A percentile compares a stretch with the other conserved stretches of the same genome.
phyloP scores from a whole-genome alignment of 768 basidiomycete genomes.

The Neoboletus brunneissimus region DNA sequence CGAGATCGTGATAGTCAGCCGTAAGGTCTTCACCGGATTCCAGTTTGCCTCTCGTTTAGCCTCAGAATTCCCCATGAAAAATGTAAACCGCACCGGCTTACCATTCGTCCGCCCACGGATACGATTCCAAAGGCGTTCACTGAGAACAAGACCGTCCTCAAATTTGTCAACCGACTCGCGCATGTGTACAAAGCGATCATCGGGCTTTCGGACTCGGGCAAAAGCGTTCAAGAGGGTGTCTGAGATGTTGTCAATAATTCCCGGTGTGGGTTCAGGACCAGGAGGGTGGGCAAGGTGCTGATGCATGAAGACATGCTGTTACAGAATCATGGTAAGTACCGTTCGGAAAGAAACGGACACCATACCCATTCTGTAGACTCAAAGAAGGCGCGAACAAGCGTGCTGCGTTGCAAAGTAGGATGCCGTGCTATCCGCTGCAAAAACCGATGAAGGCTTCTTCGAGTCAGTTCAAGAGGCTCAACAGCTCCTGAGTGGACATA shows the following conservation, averaged over 20 bases:
- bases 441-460: slow-evolving; percentile 82
- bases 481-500: slow-evolving; percentile 38
- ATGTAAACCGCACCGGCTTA: slow-evolving; percentile 43
- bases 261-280: slow-evolving; percentile 70
- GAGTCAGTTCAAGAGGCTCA: slow-evolving; percentile 3
- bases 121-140: slow-evolving; percentile 80
- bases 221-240: slow-evolving; percentile 97
- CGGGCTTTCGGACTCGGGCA: slow-evolving; percentile 92
- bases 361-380: slow-evolving; percentile 98
- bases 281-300: slow-evolving; percentile 93
- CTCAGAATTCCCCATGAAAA: slow-evolving; percentile 56
- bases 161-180: slow-evolving; percentile 92
- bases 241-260: slow-evolving; percentile 91
- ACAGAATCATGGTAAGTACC: slow-evolving; percentile 6
- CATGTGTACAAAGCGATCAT: slow-evolving; percentile 92
- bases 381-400: slow-evolving; percentile 90
- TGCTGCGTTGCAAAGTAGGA: slow-evolving; percentile 89
- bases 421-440: slow-evolving; percentile 88
- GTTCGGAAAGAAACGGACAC: neutral
- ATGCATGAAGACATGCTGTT: slow-evolving; percentile 94
- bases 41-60: slow-evolving; percentile 81
- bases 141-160: slow-evolving; percentile 83
- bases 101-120: slow-evolving; percentile 82
- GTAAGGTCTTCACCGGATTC: slow-evolving; percentile 91
- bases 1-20: slow-evolving; percentile 95